Evolutionary conservation across 23 red algal species (phyloP), one percentile per base, ranked within the genome.

Genomic region (Rhodosorus marinus): DNA sequence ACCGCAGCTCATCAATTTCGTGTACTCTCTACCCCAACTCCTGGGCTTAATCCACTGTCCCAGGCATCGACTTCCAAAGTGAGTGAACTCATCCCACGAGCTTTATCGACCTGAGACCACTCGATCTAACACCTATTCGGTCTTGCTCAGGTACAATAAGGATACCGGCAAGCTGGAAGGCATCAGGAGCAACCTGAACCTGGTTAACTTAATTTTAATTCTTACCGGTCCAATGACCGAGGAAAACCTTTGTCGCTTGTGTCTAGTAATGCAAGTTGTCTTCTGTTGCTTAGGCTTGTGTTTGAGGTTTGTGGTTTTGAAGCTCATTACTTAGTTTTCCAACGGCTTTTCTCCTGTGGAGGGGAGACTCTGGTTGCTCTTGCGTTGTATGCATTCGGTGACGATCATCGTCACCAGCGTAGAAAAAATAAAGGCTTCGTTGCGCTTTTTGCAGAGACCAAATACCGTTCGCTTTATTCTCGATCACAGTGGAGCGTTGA

Each of bases 1-100:
- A 21, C 90, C 90, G 25, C 90, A 98, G 67, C 62, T 98, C 4
- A 45, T 98, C 73, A 98, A 98, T 58, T 98, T 98, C 53, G 45
- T 98, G 7, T 85, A 85, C 28, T 83, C 76, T 0, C 49, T 98
- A n/a, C 90, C 90, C 8, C 90, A 98, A 35, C 55, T 98, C 45
- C 49, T 98, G 17, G 90, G 90, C 35, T 80, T 98, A 21, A 67
- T 98, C 21, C 70, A 55, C 17, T 98, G 90, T 35, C 90, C 90
- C 8, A 57, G 90, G 54, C 90, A 98, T 75, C 90, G 90, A 25
- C 76, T 98, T 23, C 90, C 90, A 38, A 72, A 26, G 31, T n/a
- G n/a, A n/a, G n/a, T n/a, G n/a, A n/a, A n/a, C n/a, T n/a, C n/a
- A n/a, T n/a, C n/a, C 35, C 33, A 54, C 2, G 17, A 2, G 33